Conservation (phyloP, 2,329 filamentous ascomycete genomes). For the Neonectria ditissima region DNA sequence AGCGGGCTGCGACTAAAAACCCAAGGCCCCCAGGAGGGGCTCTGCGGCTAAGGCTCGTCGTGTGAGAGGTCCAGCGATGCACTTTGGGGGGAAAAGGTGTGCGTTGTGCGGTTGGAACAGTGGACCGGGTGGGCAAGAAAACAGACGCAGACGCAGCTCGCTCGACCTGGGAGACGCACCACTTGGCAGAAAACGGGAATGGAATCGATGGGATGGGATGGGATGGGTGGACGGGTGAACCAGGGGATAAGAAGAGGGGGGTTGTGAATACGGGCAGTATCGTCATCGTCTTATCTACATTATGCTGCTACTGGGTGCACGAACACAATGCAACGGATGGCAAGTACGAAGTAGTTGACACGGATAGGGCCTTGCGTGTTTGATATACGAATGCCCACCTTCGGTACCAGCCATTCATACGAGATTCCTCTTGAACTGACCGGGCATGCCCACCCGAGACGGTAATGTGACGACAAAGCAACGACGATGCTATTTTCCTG, state of each 20-base stretch:
- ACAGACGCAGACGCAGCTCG: slow-evolving; percentile 13
- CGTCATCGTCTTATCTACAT: not conserved
- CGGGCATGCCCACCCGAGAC: not conserved
- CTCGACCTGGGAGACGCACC: not conserved
- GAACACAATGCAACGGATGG: not conserved
- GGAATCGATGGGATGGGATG: not conserved
- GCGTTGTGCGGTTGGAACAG: slow-evolving; percentile 31
- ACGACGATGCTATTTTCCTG: not conserved
- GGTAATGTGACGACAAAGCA: not conserved
- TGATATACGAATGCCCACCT: not conserved
- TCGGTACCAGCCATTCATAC: too few relatives aligned
- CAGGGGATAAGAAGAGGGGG: not conserved
- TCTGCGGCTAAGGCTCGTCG: slow-evolving; percentile 40
- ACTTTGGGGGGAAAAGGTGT: slow-evolving; percentile 11
- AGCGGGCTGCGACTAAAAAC: slow-evolving; percentile 1
- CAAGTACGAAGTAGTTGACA: not conserved
- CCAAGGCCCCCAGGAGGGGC: slow-evolving; percentile 24
- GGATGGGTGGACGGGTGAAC: not conserved
- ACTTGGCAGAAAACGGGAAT: not conserved
- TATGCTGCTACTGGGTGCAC: not conserved
- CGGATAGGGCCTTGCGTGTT: not conserved
- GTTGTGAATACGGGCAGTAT: not conserved
- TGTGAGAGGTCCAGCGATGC: slow-evolving; percentile 34
- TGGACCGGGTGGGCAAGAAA: slow-evolving; percentile 31
- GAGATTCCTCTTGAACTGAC: not conserved